Evolutionary conservation across 2,329 filamentous ascomycete species (phyloP), one percentile per base, ranked within the genome.

Genomic region (Fusarium cyanostomum): DNA sequence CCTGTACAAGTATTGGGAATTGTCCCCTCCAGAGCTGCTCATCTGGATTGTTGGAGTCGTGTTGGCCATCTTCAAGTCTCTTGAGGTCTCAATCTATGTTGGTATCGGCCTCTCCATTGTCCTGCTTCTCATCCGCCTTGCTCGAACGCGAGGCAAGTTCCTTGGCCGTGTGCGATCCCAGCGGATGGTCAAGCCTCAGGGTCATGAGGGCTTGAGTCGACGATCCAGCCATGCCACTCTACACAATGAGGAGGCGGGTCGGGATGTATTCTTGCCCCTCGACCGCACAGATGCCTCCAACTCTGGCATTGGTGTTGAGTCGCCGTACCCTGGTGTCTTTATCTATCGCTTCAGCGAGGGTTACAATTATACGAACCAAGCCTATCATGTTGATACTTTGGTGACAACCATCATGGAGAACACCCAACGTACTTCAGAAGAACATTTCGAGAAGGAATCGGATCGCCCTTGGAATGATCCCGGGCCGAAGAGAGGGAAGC

Each of bases 21-120:
- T 92, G 0, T 90, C 89, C 0, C 91, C 91, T 0, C 70, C 92
- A 0, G 91, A 94, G 71, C 85, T 90, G 1, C 58, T 90, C 38
- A 90, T 94, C 69, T 94, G 92, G 83, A 86, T 93, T 56, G 82
- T 85, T 27, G 90, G 91, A 68, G 89, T 94, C 7, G 74, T 91
- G 11, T 67, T 83, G n/a, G 80, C 80, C 31, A 71, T 84, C 30
- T 83, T 84, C 62, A 77, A 79, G 9, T 78, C 77, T 4, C 80
- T 85, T 9, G 82, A 85, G 62, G 78, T 78, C 6, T 80, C 80
- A 7, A 84, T 85, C 39, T 85, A 85, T 57, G 72, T 76, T 2
- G 83, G 82, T 6, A 77, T 83, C 7, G 74, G 67, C 3, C 73
- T 79, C 0, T 84, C 81, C 0, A 73, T 75, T 4, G 74, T 71